These are phyloP conservation scores for Teunomyces barrocoloradensis DNA, from an alignment of 805 yeast species.

Conservation along the genomic window DNA sequence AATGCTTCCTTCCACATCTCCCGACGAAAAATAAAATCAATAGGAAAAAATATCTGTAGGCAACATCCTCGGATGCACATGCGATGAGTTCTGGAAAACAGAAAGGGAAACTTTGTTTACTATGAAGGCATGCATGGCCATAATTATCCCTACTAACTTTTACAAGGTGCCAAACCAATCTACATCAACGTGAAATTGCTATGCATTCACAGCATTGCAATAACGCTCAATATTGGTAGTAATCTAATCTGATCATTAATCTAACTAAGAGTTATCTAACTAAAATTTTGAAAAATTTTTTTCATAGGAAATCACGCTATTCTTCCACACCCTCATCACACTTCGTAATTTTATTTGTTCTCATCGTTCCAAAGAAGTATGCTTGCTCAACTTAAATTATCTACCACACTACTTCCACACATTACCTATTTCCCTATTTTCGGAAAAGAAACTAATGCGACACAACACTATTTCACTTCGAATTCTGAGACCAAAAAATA, in stretches of 20 bases:
- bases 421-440: background rate
- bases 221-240: background rate
- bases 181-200: background rate
- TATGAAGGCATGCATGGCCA: background rate
- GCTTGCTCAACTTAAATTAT: background rate
- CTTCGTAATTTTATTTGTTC: background rate
- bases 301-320: background rate
- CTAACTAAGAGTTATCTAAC: background rate
- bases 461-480: too few relatives aligned
- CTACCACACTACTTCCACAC: background rate
- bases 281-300: background rate
- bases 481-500: too few relatives aligned
- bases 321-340: background rate
- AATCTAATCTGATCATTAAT: background rate
- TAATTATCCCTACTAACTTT: background rate
- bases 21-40: background rate
- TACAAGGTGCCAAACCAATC: background rate
- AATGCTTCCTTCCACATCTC: background rate
- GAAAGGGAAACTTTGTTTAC: background rate
- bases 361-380: background rate
- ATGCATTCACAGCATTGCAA: background rate
- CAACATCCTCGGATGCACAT: background rate
- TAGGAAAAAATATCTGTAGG: background rate
- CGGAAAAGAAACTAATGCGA: background rate
- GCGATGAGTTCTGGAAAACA: background rate